Evolutionary conservation across 2,329 filamentous ascomycete genomes (phyloP).

Genomic region (Aspergillus brasiliensis): DNA sequence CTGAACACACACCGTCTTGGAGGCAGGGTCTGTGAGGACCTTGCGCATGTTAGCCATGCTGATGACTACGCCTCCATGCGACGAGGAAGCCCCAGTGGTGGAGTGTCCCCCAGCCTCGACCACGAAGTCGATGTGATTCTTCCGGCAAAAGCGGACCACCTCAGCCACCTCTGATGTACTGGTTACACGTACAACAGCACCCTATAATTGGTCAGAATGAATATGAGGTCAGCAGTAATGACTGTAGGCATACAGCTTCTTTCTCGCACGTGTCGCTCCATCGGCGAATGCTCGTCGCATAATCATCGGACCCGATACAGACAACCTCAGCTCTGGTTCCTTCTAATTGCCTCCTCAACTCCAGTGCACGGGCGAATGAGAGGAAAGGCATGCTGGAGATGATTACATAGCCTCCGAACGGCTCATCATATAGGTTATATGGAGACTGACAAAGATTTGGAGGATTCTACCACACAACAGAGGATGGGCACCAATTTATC

Average conservation of each 20-base stretch:
- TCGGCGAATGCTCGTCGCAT: conserved; percentile 11
- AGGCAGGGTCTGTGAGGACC: conserved; percentile 51
- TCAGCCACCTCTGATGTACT: conserved; percentile 9
- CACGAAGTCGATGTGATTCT: conserved; percentile 52
- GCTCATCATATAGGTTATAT: neutral
- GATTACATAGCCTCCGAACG: neutral
- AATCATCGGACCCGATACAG: conserved; percentile 8
- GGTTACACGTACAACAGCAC: conserved; percentile 17
- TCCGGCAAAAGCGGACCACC: conserved; percentile 40
- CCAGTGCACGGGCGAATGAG: conserved; percentile 8
- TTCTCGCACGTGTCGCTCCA: conserved; percentile 18
- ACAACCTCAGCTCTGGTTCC: conserved; percentile 15
- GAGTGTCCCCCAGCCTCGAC: conserved; percentile 61
- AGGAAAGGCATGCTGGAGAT: conserved; percentile 10
- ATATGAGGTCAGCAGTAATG: neutral
- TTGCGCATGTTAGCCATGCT: conserved; percentile 56
- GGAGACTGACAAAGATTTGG: neutral
- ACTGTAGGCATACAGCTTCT: conserved; percentile 9
- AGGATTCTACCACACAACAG: neutral
- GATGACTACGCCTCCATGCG: conserved; percentile 57
- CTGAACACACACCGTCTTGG: conserved; percentile 51
- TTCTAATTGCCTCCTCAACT: conserved; percentile 12
- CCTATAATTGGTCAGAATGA: conserved; percentile 6
- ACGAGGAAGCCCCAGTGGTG: conserved; percentile 54
- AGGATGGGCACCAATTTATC: neutral